phyloP scores from a whole-genome alignment of 306 rosid species.

The Dryas alaskensis region DNA sequence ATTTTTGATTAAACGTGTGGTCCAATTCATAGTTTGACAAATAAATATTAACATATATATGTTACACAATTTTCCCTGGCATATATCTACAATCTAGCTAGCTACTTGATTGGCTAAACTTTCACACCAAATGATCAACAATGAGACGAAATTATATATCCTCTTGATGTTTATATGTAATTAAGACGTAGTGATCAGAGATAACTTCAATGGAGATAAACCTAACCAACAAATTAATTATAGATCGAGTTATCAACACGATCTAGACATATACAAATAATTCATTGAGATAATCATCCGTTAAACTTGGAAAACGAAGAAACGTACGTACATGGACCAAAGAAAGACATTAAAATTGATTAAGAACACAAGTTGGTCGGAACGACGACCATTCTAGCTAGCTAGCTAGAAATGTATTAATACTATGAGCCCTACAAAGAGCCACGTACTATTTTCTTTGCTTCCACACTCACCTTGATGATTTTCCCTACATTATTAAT shows the following conservation, averaged over 20 bases:
- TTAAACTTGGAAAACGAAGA: not conserved
- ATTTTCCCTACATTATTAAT: constrained; percentile 5
- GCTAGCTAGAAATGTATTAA: not conserved
- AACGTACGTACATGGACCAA: not conserved
- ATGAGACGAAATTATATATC: too few species aligned
- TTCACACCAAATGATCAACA: too few species aligned
- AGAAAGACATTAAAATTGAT: not conserved
- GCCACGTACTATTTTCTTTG: constrained; percentile 1
- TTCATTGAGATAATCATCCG: not conserved
- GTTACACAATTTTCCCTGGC: too few species aligned
- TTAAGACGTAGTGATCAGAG: too few species aligned
- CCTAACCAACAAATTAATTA: too few species aligned
- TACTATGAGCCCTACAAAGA: not conserved
- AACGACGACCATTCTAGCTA: not conserved
- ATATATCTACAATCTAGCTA: too few species aligned
- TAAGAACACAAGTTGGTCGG: not conserved
- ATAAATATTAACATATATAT: too few species aligned
- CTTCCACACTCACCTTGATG: constrained; percentile 18
- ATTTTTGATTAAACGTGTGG: too few species aligned
- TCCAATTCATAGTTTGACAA: too few species aligned
- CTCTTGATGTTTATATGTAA: not conserved
- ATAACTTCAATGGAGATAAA: too few species aligned
- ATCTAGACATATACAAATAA: constrained; percentile 1
- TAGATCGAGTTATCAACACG: constrained; percentile 9
- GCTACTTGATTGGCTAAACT: too few species aligned